Conservation (phyloP, 129 eudicot species). For the Kitagawia praeruptora region DNA sequence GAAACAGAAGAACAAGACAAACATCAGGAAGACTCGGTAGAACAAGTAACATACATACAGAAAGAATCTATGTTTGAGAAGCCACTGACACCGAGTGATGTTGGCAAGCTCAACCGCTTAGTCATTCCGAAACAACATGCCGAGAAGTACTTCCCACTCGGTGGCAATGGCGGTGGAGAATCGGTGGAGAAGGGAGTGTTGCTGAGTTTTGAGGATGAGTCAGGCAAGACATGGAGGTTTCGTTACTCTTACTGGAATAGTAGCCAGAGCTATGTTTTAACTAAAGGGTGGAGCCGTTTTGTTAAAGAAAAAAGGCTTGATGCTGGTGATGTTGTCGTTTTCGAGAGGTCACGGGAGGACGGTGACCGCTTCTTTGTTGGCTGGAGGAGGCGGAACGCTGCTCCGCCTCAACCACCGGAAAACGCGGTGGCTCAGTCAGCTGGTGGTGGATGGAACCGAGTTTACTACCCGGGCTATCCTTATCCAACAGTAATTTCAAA, state of each 20-base stretch:
- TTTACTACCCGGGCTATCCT: constrained; percentile 34
- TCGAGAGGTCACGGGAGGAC: constrained; percentile 42
- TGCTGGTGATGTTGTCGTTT: constrained; percentile 77
- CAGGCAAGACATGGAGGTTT: constrained; percentile 73
- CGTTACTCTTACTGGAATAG: constrained; percentile 92
- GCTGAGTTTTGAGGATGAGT: constrained; percentile 68
- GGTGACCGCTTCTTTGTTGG: constrained; percentile 57
- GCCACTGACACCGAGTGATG: constrained; percentile 83
- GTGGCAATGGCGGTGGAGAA: constrained; percentile 17
- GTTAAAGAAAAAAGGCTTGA: constrained; percentile 80
- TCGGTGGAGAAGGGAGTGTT: constrained; percentile 40
- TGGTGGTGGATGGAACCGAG: constrained; percentile 36
- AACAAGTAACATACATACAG: not conserved
- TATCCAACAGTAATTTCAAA: constrained; percentile 37
- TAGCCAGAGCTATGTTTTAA: constrained; percentile 88
- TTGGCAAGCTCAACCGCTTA: constrained; percentile 86
- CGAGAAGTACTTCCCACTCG: constrained; percentile 68
- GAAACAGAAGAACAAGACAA: constrained; percentile 10
- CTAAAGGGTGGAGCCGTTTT: constrained; percentile 96
- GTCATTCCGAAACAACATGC: constrained; percentile 95
- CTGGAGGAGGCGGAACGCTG: constrained; percentile 49
- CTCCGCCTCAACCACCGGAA: constrained; percentile 19
- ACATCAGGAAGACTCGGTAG: not conserved
- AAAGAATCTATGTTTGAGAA: constrained; percentile 68
- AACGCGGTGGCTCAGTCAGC: constrained; percentile 16